phyloP scores from a whole-genome alignment of 2,329 filamentous ascomycete genomes.

The Graphilbum sp. region DNA sequence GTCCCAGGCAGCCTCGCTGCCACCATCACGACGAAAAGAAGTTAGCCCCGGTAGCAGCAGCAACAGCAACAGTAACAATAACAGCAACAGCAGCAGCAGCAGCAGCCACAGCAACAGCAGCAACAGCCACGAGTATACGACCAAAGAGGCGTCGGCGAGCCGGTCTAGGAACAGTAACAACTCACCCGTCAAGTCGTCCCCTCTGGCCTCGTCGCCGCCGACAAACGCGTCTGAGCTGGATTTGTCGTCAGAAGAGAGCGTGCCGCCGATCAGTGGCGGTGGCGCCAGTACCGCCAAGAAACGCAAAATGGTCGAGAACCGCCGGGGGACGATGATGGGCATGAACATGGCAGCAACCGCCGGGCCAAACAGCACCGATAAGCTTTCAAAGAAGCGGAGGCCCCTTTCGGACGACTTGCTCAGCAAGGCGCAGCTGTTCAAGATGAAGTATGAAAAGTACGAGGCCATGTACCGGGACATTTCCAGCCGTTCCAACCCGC shows the following conservation, averaged over 20 bases:
- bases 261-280: slow-evolving; percentile 13
- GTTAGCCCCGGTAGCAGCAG: slow-evolving; percentile 15
- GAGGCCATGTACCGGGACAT: slow-evolving; percentile 40
- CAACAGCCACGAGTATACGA: not conserved
- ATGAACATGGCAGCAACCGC: slow-evolving; percentile 11
- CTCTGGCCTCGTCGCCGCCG: slow-evolving; percentile 47
- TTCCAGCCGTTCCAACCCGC: slow-evolving; percentile 29
- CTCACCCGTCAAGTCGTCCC: slow-evolving; percentile 46
- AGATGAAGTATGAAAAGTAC: slow-evolving; percentile 39
- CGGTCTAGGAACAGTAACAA: slow-evolving; percentile 31
- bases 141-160: slow-evolving; percentile 6
- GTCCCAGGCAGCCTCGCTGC: not conserved
- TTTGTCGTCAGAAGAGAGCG: slow-evolving; percentile 13
- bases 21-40: slow-evolving; percentile 19
- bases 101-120: not conserved
- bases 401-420: slow-evolving; percentile 31
- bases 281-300: slow-evolving; percentile 20
- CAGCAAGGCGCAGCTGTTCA: slow-evolving; percentile 37
- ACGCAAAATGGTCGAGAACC: slow-evolving; percentile 20
- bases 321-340: slow-evolving; percentile 5
- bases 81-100: slow-evolving; percentile 12
- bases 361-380: slow-evolving; percentile 3
- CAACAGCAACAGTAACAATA: not conserved
- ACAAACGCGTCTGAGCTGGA: slow-evolving; percentile 50
- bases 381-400: slow-evolving; percentile 10